These are phyloP conservation scores for Polyrhizophydium stewartii DNA, from an alignment of 371 early-diverging fungal genomes.

Conservation along the genomic window DNA sequence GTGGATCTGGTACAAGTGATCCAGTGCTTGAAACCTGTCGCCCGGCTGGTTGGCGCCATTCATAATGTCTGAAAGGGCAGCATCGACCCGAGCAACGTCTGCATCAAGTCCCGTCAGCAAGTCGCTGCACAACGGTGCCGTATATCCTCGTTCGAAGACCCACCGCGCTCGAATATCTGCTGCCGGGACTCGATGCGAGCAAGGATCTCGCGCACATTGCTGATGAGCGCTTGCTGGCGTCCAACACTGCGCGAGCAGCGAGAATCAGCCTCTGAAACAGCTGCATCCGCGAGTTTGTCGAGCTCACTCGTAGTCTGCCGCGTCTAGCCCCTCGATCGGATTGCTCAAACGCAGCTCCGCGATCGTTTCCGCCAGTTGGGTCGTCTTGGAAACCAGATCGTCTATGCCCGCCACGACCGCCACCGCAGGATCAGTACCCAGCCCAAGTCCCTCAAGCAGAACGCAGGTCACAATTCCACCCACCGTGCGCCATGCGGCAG, in stretches of 20 bases:
- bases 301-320: neutral
- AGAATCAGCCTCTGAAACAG: no score
- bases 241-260: neutral
- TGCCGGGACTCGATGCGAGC: neutral
- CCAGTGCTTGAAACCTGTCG: constrained; percentile 53
- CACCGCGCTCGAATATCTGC: neutral
- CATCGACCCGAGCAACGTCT: constrained; percentile 18
- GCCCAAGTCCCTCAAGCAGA: no score
- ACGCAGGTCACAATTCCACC: neutral
- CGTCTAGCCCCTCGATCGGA: neutral
- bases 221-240: neutral
- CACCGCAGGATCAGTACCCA: no score
- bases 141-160: constrained; percentile 4
- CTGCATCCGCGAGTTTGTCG: no score
- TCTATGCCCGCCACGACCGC: no score
- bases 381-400: no score
- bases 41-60: constrained; percentile 3
- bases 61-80: constrained; percentile 10
- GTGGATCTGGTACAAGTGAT: constrained; percentile 61
- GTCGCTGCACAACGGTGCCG: neutral
- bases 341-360: no score
- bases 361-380: no score
- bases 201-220: neutral
- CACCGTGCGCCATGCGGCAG: constrained; percentile 36
- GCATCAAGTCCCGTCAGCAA: no score